Evolutionary conservation across 345 rosid species (phyloP).

Genomic region (Draba incana): DNA sequence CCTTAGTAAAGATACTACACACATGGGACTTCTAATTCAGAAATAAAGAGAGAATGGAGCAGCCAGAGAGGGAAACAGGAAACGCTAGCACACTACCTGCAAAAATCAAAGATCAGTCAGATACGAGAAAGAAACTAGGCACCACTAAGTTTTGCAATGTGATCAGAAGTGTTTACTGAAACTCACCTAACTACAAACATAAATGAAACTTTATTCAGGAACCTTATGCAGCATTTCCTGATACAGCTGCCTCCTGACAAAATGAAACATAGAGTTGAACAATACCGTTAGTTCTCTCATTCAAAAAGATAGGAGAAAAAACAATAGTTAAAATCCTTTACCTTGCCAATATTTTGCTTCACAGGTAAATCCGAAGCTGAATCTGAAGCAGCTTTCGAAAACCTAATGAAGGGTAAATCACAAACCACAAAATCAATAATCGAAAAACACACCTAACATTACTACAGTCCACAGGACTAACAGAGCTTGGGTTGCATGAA

Average conservation of each 20-base stretch:
- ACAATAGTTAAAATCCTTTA: constrained; percentile 30
- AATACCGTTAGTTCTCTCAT: background rate
- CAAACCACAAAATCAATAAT: constrained; percentile 4
- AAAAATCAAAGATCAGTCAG: constrained; percentile 18
- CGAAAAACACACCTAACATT: background rate
- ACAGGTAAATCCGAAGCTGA: constrained; percentile 55
- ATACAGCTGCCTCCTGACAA: constrained; percentile 65
- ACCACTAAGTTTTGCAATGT: background rate
- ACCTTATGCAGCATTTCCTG: constrained; percentile 64
- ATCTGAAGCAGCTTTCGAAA: constrained; percentile 55
- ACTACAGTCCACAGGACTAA: background rate
- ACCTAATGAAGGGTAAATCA: constrained; percentile 46
- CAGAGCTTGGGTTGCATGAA: constrained; percentile 2
- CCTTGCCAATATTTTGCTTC: constrained; percentile 54
- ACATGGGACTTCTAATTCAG: constrained; percentile 36
- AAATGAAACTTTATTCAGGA: constrained; percentile 45
- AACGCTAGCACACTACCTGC: constrained; percentile 69
- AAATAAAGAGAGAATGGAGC: constrained; percentile 45
- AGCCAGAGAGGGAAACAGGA: constrained; percentile 48
- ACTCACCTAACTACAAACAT: constrained; percentile 47
- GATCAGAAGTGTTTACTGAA: constrained; percentile 16
- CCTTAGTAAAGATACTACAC: constrained; percentile 25
- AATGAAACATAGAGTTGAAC: constrained; percentile 13
- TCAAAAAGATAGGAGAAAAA: background rate
- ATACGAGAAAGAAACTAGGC: constrained; percentile 14